Evolutionary conservation across 1,139 yeast species (phyloP), one percentile per base, ranked within the genome.

Genomic region (Hansenula lynferdii): DNA sequence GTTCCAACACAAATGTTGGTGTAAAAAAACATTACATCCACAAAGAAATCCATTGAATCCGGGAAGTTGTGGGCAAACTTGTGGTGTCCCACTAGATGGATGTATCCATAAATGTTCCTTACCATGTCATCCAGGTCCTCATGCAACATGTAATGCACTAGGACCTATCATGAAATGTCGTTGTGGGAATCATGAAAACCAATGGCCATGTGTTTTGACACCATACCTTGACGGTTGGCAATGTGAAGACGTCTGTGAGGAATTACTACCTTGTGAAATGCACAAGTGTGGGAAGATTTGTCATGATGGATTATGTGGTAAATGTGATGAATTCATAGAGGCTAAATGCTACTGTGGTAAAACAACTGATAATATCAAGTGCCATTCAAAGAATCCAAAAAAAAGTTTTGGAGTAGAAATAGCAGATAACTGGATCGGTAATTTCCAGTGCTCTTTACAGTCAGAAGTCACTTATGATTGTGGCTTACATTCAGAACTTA

Each of bases 91-190:
- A 37, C 65, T 81, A 40, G 64, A 63, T 17, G 66, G 72, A 8
- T 86, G 96, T 59, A 72, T 80, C 1, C 97, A 89, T 57, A 74
- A 78, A 5, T 89, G 97, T 56, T 64, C 85, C 4, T 64, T 78
- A 9, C 70, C 73, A 16, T 89, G 97, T 56, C 97, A 89, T 57
- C 92, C 96, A 1, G 97, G 96, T 0, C 84, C 89, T 4, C 97
- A 90, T 59, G 81, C 87, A 0, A 69, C 68, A 19, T 89, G 97
- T 65, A 82, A 85, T 20, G 86, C 92, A 24, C 58, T 83, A 61
- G 87, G 92, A 2, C 85, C 92, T 1, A 58, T 66, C 11, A 64
- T 84, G 67, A 66, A 65, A 36, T 89, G 97, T 60, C 68, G 69
- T 29, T 89, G 97, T 67, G 97, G 96, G 2, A 74, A 72, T 38